Evolutionary conservation across 306 rosid genomes (phyloP).

Genomic region (Potentilla sterilis): DNA sequence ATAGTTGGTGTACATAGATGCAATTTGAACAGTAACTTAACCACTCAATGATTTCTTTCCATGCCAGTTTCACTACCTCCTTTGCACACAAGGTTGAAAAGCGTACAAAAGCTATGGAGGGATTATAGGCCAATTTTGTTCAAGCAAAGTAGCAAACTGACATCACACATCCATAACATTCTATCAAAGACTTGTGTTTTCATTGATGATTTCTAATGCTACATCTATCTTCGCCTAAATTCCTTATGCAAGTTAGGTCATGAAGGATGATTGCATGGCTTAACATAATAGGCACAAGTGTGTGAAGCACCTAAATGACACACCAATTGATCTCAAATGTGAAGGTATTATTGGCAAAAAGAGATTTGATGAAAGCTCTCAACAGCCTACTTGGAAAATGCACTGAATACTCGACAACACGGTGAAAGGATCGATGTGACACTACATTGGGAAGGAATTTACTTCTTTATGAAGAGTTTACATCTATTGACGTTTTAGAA

Average conservation of each 20-base stretch:
- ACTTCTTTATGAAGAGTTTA: neutral
- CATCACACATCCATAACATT: neutral
- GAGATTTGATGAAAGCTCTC: neutral
- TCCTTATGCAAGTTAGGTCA: neutral
- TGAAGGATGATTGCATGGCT: neutral
- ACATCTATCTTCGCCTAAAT: neutral
- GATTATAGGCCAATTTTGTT: neutral
- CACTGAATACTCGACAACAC: neutral
- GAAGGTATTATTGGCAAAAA: neutral
- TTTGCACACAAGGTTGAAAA: neutral
- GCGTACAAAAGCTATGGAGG: no score
- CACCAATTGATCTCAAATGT: neutral
- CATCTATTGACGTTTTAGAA: neutral
- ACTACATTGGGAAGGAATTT: neutral
- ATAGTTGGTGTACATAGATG: neutral
- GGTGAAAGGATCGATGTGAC: conserved; percentile 1
- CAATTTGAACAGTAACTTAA: no score
- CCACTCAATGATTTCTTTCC: no score
- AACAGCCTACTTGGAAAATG: neutral
- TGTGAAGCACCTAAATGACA: neutral
- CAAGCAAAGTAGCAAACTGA: neutral
- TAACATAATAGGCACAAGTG: neutral
- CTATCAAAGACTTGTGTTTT: neutral
- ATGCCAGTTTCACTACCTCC: neutral
- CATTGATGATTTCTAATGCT: neutral